Percentiles rank a stretch among this genome's conserved stretches.
Evolutionary conservation across 441 rosid species (phyloP).

Genomic region (Adansonia rubrostipa): DNA sequence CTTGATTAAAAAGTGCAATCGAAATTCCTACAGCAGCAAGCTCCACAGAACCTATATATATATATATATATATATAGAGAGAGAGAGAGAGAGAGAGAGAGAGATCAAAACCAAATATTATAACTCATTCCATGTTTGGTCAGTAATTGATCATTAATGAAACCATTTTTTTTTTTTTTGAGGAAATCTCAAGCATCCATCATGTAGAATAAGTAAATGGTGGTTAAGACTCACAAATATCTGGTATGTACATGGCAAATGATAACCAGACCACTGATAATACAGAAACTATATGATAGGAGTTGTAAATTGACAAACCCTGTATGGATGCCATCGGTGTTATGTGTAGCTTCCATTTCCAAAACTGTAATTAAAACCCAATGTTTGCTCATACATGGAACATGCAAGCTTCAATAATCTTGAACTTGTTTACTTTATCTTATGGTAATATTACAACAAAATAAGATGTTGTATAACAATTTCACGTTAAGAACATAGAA

Average conservation of each 20-base stretch:
- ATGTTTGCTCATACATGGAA: neutral
- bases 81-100: no score
- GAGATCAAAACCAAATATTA: neutral
- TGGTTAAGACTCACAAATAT: neutral
- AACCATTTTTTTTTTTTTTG: neutral
- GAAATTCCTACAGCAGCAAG: slow-evolving; percentile 50
- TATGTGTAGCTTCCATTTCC: neutral
- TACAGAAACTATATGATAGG: slow-evolving; percentile 13
- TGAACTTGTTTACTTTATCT: neutral
- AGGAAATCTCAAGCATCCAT: slow-evolving; percentile 1
- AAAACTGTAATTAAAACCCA: neutral
- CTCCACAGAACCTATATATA: slow-evolving; percentile 48
- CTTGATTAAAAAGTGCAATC: slow-evolving; percentile 48
- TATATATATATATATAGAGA: neutral
- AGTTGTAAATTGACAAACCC: neutral
- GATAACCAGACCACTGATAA: neutral
- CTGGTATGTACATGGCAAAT: neutral
- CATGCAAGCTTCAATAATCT: neutral
- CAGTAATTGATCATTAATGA: neutral
- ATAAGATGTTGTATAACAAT: neutral
- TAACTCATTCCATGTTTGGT: neutral
- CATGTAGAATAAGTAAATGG: slow-evolving; percentile 10
- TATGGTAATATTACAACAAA: neutral
- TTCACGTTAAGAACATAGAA: neutral
- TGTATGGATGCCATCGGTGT: neutral